Evolutionary conservation across 2,329 filamentous ascomycete genomes (phyloP).

Genomic region (Rhynchosporium graminicola): DNA sequence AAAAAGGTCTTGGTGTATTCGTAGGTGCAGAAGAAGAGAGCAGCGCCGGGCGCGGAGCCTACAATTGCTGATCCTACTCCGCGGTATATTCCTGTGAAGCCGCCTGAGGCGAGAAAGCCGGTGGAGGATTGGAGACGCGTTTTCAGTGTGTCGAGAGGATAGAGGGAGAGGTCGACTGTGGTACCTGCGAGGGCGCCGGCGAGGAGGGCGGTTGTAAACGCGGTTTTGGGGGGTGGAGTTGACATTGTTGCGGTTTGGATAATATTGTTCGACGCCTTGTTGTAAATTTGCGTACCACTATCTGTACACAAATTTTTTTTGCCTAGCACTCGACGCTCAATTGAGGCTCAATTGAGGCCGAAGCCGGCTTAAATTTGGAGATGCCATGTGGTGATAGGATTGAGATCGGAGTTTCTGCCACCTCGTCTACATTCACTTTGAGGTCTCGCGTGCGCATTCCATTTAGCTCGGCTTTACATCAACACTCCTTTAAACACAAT

Average conservation of each 20-base stretch:
- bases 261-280: not conserved
- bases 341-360: slow-evolving; percentile 29
- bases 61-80: slow-evolving; percentile 88
- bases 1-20: slow-evolving; percentile 69
- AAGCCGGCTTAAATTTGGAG: slow-evolving; percentile 27
- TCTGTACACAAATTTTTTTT: not conserved
- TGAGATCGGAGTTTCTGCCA: slow-evolving; percentile 13
- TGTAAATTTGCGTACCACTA: not conserved
- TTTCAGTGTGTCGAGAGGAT: slow-evolving; percentile 97
- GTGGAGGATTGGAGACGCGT: slow-evolving; percentile 86
- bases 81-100: slow-evolving; percentile 89
- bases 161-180: slow-evolving; percentile 94
- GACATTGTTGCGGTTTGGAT: slow-evolving; percentile 16
- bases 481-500: not conserved
- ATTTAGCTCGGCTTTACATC: not conserved
- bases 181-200: slow-evolving; percentile 92
- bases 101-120: slow-evolving; percentile 79
- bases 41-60: slow-evolving; percentile 89
- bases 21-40: slow-evolving; percentile 97
- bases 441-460: not conserved
- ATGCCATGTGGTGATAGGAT: slow-evolving; percentile 25
- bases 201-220: slow-evolving; percentile 64
- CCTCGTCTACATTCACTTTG: slow-evolving; percentile 24
- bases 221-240: slow-evolving; percentile 14
- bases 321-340: not conserved